Evolutionary conservation across 345 rosid species (phyloP).

Genomic region (Citrus reticulata): DNA sequence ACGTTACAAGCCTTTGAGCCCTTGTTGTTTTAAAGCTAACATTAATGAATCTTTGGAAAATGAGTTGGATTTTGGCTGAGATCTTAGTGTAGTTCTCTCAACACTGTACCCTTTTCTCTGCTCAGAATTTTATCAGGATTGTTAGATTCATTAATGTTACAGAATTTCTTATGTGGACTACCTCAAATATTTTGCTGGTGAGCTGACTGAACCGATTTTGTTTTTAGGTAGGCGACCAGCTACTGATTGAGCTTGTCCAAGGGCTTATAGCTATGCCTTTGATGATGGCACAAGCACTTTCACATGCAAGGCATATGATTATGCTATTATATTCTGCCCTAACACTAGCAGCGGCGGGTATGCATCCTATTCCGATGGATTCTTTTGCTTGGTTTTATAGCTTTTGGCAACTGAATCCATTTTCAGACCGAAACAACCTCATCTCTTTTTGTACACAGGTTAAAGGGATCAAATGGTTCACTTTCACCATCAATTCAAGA

Average conservation of each 20-base stretch:
- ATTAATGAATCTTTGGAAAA: too few relatives aligned
- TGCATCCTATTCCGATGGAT: too few relatives aligned
- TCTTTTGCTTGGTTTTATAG: not conserved
- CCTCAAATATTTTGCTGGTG: not conserved
- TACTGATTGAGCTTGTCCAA: too few relatives aligned
- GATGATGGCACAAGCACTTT: conserved; percentile 71
- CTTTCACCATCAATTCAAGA: conserved; percentile 22
- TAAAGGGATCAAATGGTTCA: conserved; percentile 20
- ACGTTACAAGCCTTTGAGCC: not conserved
- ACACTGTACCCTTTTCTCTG: not conserved
- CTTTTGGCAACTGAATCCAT: too few relatives aligned
- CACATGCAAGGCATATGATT: conserved; percentile 81
- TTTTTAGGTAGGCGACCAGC: too few relatives aligned
- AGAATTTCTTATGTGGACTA: not conserved
- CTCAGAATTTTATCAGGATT: not conserved
- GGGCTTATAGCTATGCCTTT: too few relatives aligned
- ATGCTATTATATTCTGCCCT: conserved; percentile 77
- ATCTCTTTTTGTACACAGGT: conserved; percentile 24
- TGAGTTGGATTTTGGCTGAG: not conserved
- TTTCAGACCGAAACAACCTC: not conserved
- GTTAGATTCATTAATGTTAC: not conserved
- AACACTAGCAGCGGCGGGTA: conserved; percentile 10
- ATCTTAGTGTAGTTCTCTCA: not conserved
- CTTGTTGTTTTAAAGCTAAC: too few relatives aligned
- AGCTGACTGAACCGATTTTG: too few relatives aligned